Conservation (phyloP, 73 alveolate genomes). For the Tetrahymena malaccensis region DNA sequence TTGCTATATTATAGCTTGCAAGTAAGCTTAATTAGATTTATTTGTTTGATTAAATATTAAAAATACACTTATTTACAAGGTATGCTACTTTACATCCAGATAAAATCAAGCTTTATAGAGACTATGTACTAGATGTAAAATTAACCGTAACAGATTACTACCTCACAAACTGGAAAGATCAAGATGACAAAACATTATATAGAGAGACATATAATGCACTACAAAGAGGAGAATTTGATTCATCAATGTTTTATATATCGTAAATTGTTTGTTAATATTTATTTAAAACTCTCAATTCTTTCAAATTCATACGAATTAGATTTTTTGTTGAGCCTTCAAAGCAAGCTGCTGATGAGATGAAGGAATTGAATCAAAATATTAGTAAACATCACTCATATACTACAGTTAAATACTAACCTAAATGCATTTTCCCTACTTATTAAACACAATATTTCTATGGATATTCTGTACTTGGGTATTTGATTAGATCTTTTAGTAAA, state of each 20-base stretch:
- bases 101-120: neutral
- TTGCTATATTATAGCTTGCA: neutral
- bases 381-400: neutral
- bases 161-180: neutral
- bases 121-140: neutral
- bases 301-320: neutral
- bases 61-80: neutral
- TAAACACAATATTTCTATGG: neutral
- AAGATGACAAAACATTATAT: neutral
- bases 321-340: neutral
- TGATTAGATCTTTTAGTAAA: neutral
- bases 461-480: neutral
- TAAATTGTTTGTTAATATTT: neutral
- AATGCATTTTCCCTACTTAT: neutral
- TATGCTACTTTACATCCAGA: neutral
- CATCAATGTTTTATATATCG: neutral
- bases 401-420: neutral
- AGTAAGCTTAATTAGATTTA: neutral
- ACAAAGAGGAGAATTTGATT: neutral
- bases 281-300: neutral
- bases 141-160: neutral
- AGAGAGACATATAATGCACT: neutral
- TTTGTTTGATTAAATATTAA: neutral
- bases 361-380: neutral
- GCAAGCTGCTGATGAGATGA: neutral